These are phyloP conservation scores for Trichaptum fuscoviolaceum DNA, from an alignment of 768 basidiomycete genomes.

Conservation along the genomic window DNA sequence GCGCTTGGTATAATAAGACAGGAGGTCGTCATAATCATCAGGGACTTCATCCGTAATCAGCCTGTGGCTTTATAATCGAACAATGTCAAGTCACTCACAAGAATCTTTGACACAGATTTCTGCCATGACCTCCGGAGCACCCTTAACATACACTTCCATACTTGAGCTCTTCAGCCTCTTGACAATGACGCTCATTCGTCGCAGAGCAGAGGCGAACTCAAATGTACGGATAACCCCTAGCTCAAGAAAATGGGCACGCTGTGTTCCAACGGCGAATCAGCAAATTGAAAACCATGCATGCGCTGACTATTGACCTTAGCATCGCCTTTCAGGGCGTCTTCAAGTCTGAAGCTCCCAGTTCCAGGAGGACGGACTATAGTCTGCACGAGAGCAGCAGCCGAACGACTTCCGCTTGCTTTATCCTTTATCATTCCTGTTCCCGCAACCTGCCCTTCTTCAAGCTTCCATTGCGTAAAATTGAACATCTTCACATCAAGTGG, in stretches of 20 bases:
- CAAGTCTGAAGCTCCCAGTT: constrained; percentile 82
- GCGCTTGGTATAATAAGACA: constrained; percentile 94
- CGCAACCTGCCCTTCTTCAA: constrained; percentile 83
- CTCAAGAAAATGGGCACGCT: constrained; percentile 98
- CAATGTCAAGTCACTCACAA: constrained; percentile 47
- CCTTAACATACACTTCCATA: constrained; percentile 99
- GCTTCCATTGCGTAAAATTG: constrained; percentile 90
- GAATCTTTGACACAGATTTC: constrained; percentile 91
- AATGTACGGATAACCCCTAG: constrained; percentile 94
- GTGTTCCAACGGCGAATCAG: constrained; percentile 11
- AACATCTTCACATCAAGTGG: constrained; percentile 99
- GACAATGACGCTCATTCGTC: constrained; percentile 97
- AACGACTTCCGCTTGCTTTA: constrained; percentile 50
- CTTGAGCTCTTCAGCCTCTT: constrained; percentile 89
- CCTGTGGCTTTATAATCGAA: neutral
- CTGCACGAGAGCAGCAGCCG: constrained; percentile 88
- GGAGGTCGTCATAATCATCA: constrained; percentile 89
- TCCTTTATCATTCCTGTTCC: constrained; percentile 69
- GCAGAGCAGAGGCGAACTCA: constrained; percentile 89
- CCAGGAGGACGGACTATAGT: constrained; percentile 95
- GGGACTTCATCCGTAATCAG: constrained; percentile 58
- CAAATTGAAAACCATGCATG: constrained; percentile 3
- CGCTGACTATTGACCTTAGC: constrained; percentile 50
- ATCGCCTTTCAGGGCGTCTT: constrained; percentile 86
- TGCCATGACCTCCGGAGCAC: constrained; percentile 97